phyloP scores from a whole-genome alignment of 257 asterid genomes.

The Striga asiatica region DNA sequence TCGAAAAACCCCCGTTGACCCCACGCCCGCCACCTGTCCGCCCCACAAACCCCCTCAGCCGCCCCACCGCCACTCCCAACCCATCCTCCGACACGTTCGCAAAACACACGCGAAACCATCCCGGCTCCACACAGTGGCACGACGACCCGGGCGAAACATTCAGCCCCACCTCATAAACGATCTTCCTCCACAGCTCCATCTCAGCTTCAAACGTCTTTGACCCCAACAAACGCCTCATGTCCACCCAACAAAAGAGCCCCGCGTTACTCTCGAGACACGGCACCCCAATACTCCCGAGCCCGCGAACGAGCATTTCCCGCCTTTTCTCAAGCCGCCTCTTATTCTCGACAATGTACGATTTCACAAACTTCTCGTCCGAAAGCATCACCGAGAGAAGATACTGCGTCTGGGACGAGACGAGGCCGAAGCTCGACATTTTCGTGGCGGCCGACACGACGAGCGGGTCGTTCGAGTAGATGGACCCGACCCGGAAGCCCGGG shows the following conservation, averaged over 20 bases:
- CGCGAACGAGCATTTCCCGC: conserved; percentile 24
- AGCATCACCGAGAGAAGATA: conserved; percentile 57
- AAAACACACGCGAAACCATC: conserved; percentile 59
- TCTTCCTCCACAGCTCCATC: conserved; percentile 51
- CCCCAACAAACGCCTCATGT: conserved; percentile 34
- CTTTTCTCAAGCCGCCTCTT: conserved; percentile 31
- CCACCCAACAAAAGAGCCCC: conserved; percentile 54
- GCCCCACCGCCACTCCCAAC: conserved; percentile 34
- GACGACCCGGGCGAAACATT: conserved; percentile 65
- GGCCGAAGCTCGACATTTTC: conserved; percentile 80
- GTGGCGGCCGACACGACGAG: conserved; percentile 69
- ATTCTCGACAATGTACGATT: conserved; percentile 31
- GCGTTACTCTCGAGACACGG: conserved; percentile 45
- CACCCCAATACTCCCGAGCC: conserved; percentile 26
- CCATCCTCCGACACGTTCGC: conserved; percentile 53
- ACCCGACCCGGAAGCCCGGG: conserved; percentile 84
- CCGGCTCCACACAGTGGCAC: conserved; percentile 57
- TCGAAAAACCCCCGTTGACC: conserved; percentile 26
- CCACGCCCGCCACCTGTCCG: conserved; percentile 24
- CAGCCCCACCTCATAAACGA: conserved; percentile 38
- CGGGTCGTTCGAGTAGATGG: conserved; percentile 51
- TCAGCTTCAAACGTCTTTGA: conserved; percentile 37
- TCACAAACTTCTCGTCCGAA: conserved; percentile 39
- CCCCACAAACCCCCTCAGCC: conserved; percentile 23
- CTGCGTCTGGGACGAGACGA: conserved; percentile 77